Conservation (phyloP, 2,329 filamentous ascomycete species). For the Orbilia quercus region DNA sequence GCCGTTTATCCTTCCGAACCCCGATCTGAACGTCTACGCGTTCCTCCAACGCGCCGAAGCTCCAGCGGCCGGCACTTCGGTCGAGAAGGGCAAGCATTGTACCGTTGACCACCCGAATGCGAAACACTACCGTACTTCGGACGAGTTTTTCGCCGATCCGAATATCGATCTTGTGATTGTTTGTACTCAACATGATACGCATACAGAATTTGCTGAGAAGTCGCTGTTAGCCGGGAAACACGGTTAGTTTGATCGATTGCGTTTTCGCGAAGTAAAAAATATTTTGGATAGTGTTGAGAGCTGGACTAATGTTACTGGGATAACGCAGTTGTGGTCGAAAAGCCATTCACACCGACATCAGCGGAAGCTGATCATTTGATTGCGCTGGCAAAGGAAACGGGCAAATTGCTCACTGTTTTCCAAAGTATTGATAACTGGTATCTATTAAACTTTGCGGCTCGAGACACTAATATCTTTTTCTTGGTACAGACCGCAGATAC, state of each 20-base stretch:
- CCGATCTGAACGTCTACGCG: slow-evolving; percentile 66
- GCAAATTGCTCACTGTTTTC: slow-evolving; percentile 62
- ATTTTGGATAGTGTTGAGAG: background rate
- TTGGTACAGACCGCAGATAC: slow-evolving; percentile 61
- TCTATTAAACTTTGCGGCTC: background rate
- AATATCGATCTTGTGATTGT: slow-evolving; percentile 62
- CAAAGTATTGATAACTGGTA: slow-evolving; percentile 60
- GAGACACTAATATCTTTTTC: background rate
- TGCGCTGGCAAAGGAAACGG: slow-evolving; percentile 60
- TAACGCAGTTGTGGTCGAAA: slow-evolving; percentile 62
- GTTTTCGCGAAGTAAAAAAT: too few species aligned
- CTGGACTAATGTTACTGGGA: slow-evolving; percentile 3
- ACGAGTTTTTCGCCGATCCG: slow-evolving; percentile 62
- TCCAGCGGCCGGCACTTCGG: slow-evolving; percentile 25
- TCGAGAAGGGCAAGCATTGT: slow-evolving; percentile 62
- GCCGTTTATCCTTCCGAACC: slow-evolving; percentile 67
- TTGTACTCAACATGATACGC: slow-evolving; percentile 61
- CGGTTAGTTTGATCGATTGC: slow-evolving; percentile 55
- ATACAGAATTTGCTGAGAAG: slow-evolving; percentile 61
- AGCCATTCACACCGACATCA: slow-evolving; percentile 62
- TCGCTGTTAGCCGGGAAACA: slow-evolving; percentile 62
- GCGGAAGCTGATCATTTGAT: slow-evolving; percentile 62
- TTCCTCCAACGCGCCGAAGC: slow-evolving; percentile 66
- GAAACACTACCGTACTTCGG: slow-evolving; percentile 61
- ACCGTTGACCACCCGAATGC: slow-evolving; percentile 66